Evolutionary conservation across 2,329 filamentous ascomycete genomes (phyloP).

Genomic region (Stagonosporopsis tanaceti): DNA sequence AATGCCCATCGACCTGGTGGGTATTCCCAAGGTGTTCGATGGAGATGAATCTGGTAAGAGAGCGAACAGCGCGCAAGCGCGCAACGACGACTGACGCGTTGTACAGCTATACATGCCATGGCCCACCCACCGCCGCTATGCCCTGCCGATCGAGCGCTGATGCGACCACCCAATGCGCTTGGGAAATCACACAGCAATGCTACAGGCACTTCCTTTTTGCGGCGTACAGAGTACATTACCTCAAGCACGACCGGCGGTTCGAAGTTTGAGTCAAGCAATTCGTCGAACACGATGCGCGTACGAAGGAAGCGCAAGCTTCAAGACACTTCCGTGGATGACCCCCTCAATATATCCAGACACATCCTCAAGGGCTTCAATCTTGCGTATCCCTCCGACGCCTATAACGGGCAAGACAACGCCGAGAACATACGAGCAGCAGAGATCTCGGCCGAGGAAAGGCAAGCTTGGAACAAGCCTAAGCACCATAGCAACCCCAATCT

Average conservation of each 20-base stretch:
- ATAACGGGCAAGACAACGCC: slow-evolving; percentile 71
- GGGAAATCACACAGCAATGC: slow-evolving; percentile 82
- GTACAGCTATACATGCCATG: slow-evolving; percentile 80
- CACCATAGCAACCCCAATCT: slow-evolving; percentile 66
- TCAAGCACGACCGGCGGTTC: slow-evolving; percentile 53
- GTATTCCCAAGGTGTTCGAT: slow-evolving; percentile 93
- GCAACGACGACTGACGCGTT: slow-evolving; percentile 31
- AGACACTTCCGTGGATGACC: slow-evolving; percentile 62
- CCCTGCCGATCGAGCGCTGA: slow-evolving; percentile 82
- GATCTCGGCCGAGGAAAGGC: slow-evolving; percentile 61
- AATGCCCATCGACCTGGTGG: slow-evolving; percentile 95
- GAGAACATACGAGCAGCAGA: slow-evolving; percentile 63
- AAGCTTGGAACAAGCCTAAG: slow-evolving; percentile 67
- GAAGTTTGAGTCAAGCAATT: slow-evolving; percentile 61
- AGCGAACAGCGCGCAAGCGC: slow-evolving; percentile 7
- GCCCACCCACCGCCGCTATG: slow-evolving; percentile 75
- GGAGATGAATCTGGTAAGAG: slow-evolving; percentile 87
- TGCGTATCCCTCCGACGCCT: slow-evolving; percentile 68
- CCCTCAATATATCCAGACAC: slow-evolving; percentile 66
- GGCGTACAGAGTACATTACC: slow-evolving; percentile 94
- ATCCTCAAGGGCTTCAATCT: slow-evolving; percentile 71
- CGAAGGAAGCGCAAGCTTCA: slow-evolving; percentile 48
- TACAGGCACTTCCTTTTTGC: slow-evolving; percentile 87
- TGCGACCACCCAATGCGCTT: slow-evolving; percentile 82
- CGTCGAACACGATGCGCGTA: slow-evolving; percentile 53